Evolutionary conservation across 2,329 filamentous ascomycete species (phyloP), one percentile per base, ranked within the genome.

Genomic region (Metarhizium album): DNA sequence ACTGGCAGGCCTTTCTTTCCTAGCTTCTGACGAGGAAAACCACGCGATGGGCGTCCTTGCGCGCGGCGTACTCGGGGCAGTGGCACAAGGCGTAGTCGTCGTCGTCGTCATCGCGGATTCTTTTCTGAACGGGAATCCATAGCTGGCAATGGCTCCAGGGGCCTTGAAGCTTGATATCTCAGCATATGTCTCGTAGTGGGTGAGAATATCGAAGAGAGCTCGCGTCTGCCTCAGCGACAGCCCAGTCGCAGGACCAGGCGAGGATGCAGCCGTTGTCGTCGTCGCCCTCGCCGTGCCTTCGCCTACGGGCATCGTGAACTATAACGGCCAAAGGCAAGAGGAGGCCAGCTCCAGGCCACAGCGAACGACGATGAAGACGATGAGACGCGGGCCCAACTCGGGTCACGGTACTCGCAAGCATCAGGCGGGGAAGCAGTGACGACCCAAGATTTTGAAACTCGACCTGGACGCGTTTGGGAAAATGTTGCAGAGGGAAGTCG

Each of bases 161-260:
- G 74, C 67, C 59, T 83, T 87, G 73, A 90, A 89, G 54, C 75
- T 76, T 61, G 84, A 77, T 54, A 89, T 86, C 66, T 93, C 87
- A 13, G 75, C 66, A 58, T 82, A 83, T 1, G 77, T 79, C 63
- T 82, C 72, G 55, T 76, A 61, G 58, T 82, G 79, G 31, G 76
- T 76, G 50, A 83, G 72, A 48, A 83, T 79, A 59, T 82, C 75
- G 55, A 82, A 74, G 16, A 82, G 71, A 14, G 79, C 77, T 47
- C 69, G 67, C 7, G 73, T 65, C 57, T 82, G 78, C 53, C 64
- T 60, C 9, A 14, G 16, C 2, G 52, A 53, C 13, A 53, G 31
- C 27, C 7, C 20, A 18, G 37, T 35, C 33, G 33, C 33, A 35
- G n/a, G n/a, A n/a, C n/a, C n/a, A n/a, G 33, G 2, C 33, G 11